Conservation (phyloP, 371 early-diverging fungal species). For the Mortierella sp. region DNA sequence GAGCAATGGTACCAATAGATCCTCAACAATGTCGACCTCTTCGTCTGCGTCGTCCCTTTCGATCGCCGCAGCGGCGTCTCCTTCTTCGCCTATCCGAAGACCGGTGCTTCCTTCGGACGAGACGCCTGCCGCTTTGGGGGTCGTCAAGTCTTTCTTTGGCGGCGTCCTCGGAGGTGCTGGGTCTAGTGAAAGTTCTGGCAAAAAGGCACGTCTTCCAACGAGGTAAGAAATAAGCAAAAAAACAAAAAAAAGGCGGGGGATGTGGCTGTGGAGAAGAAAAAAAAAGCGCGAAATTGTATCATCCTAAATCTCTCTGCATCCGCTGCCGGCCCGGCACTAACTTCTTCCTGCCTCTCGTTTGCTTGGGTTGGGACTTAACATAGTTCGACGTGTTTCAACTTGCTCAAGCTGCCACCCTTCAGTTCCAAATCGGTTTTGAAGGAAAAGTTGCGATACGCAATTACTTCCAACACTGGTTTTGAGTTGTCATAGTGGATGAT, state of each 20-base stretch:
- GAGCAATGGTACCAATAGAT: conserved; percentile 2
- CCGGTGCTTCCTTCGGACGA: conserved; percentile 18
- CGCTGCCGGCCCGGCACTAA: background rate
- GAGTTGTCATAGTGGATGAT: conserved; percentile 53
- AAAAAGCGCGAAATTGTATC: background rate
- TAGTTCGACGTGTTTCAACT: conserved; percentile 84
- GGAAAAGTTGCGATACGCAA: conserved; percentile 70
- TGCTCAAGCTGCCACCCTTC: conserved; percentile 89
- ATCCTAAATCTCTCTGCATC: no score
- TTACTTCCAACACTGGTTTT: conserved; percentile 69
- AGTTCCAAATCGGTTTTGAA: conserved; percentile 66
- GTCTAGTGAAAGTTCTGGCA: conserved; percentile 39
- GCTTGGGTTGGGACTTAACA: background rate
- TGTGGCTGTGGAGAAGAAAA: background rate
- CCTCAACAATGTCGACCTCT: conserved; percentile 14
- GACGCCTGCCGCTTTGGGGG: conserved; percentile 40
- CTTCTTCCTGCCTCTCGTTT: background rate
- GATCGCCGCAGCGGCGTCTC: conserved; percentile 11
- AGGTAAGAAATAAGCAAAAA: conserved; percentile 52
- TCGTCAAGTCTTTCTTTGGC: conserved; percentile 67
- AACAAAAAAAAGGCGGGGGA: background rate
- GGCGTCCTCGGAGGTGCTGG: conserved; percentile 59
- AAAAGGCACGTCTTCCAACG: conserved; percentile 68
- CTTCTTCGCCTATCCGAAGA: conserved; percentile 16
- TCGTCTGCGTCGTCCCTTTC: conserved; percentile 16